These are phyloP conservation scores for Candida nanaspora DNA, from an alignment of 805 yeast genomes.

Conservation along the genomic window DNA sequence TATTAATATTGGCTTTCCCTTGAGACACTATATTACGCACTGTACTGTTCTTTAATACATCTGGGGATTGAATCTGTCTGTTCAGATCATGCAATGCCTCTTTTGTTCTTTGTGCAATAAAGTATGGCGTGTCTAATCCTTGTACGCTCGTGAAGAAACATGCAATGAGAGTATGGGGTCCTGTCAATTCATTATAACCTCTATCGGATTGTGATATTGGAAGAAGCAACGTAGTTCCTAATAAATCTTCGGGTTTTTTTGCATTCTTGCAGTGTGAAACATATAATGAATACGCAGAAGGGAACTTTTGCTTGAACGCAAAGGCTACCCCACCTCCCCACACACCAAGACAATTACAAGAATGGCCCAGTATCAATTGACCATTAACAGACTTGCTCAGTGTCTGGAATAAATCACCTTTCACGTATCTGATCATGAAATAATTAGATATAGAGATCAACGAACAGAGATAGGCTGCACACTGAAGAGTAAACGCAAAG, in stretches of 20 bases:
- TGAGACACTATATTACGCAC: background rate
- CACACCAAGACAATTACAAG: slow-evolving; percentile 70
- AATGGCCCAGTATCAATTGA: slow-evolving; percentile 56
- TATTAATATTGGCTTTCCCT: slow-evolving; percentile 27
- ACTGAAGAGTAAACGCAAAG: no score
- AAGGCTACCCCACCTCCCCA: slow-evolving; percentile 88
- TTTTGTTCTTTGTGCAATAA: slow-evolving; percentile 46
- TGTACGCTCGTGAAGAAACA: slow-evolving; percentile 68
- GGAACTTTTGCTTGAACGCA: slow-evolving; percentile 45
- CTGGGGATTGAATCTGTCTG: slow-evolving; percentile 25
- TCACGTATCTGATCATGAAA: slow-evolving; percentile 30
- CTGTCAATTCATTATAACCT: slow-evolving; percentile 22
- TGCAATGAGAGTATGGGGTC: slow-evolving; percentile 34
- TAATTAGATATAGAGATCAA: no score
- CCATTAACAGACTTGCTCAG: slow-evolving; percentile 10
- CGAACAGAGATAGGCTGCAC: no score
- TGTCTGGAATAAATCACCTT: slow-evolving; percentile 49
- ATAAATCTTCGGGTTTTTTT: slow-evolving; percentile 22
- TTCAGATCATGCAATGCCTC: slow-evolving; percentile 41
- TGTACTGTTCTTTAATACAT: slow-evolving; percentile 3
- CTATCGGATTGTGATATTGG: slow-evolving; percentile 25
- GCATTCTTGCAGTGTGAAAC: slow-evolving; percentile 30
- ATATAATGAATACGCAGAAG: slow-evolving; percentile 48
- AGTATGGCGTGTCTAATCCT: slow-evolving; percentile 39
- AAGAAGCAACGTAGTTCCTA: slow-evolving; percentile 51